These are phyloP conservation scores for Ascomycota sp. DNA, from an alignment of 2,329 filamentous ascomycete genomes.

Conservation along the genomic window DNA sequence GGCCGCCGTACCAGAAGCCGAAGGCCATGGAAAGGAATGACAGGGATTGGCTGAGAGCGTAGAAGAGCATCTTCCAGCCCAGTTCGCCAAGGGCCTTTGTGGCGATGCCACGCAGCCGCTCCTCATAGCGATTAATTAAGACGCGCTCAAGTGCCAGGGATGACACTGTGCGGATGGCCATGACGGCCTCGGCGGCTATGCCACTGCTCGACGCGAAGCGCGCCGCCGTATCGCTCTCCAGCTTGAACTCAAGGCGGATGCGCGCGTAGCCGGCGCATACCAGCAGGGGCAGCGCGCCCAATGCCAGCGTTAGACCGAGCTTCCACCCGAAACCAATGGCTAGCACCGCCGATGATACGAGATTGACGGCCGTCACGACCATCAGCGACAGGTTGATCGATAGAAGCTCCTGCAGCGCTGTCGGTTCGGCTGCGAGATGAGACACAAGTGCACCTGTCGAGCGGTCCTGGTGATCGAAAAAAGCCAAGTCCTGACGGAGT, in stretches of 20 bases:
- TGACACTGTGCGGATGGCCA: slow-evolving; percentile 26
- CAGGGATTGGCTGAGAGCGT: slow-evolving; percentile 18
- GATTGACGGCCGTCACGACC: slow-evolving; percentile 22
- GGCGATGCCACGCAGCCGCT: slow-evolving; percentile 12
- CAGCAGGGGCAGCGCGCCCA: slow-evolving; percentile 24
- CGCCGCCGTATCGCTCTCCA: slow-evolving; percentile 21
- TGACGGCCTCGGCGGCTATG: slow-evolving; percentile 27
- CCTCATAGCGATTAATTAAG: slow-evolving; percentile 16
- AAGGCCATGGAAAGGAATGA: slow-evolving; percentile 18
- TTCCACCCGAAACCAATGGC: slow-evolving; percentile 27
- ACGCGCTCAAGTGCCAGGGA: slow-evolving; percentile 24
- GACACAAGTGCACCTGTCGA: slow-evolving; percentile 18
- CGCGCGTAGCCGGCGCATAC: slow-evolving; percentile 23
- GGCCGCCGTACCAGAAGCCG: slow-evolving; percentile 21
- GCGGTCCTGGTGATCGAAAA: slow-evolving; percentile 19
- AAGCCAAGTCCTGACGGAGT: slow-evolving; percentile 31
- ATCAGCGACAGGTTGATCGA: slow-evolving; percentile 27
- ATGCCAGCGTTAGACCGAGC: slow-evolving; percentile 24
- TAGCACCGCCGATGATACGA: slow-evolving; percentile 23
- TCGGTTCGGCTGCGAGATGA: slow-evolving; percentile 17
- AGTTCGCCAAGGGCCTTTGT: slow-evolving; percentile 10
- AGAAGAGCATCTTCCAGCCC: slow-evolving; percentile 19
- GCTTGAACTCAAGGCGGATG: slow-evolving; percentile 25
- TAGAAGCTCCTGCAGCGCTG: slow-evolving; percentile 28
- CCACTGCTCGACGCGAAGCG: slow-evolving; percentile 25